Percentiles rank a stretch among this genome's conserved stretches.
Conservation (phyloP, 228 moss, liverwort and hornwort genomes). For the Sphagnum magellanicum region DNA sequence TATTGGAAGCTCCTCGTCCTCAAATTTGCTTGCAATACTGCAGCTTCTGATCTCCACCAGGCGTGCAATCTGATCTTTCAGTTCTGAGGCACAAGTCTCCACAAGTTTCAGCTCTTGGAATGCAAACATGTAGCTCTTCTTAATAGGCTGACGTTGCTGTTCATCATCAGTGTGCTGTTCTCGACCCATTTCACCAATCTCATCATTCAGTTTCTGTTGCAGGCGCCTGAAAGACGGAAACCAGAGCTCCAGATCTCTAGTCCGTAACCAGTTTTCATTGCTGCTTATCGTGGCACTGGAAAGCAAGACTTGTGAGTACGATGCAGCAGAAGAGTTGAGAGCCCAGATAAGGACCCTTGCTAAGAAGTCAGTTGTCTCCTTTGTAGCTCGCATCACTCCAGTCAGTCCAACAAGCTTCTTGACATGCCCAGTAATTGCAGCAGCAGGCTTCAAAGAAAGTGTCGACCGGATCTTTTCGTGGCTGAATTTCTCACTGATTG, state of each 20-base stretch:
- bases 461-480: too few relatives aligned
- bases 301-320: background rate
- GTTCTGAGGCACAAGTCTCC: constrained; percentile 7
- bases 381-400: constrained; percentile 36
- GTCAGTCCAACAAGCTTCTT: constrained; percentile 15
- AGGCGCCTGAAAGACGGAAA: constrained; percentile 21
- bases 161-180: background rate
- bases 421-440: background rate
- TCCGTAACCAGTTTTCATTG: background rate
- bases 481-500: constrained; percentile 23
- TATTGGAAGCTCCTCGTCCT: constrained; percentile 3
- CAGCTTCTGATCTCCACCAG: background rate
- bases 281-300: too few relatives aligned
- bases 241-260: constrained; percentile 9
- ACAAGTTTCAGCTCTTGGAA: constrained; percentile 36
- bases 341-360: constrained; percentile 45
- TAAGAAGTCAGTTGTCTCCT: constrained; percentile 42
- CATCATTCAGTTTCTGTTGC: constrained; percentile 35
- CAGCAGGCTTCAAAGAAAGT: too few relatives aligned
- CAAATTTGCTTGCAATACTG: background rate
- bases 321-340: constrained; percentile 1
- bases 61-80: constrained; percentile 13
- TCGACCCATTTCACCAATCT: constrained; percentile 2
- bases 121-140: constrained; percentile 6
- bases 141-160: background rate